Conservation (phyloP, 1,139 yeast species). For the Lodderomyces pseudojiufengensis region DNA sequence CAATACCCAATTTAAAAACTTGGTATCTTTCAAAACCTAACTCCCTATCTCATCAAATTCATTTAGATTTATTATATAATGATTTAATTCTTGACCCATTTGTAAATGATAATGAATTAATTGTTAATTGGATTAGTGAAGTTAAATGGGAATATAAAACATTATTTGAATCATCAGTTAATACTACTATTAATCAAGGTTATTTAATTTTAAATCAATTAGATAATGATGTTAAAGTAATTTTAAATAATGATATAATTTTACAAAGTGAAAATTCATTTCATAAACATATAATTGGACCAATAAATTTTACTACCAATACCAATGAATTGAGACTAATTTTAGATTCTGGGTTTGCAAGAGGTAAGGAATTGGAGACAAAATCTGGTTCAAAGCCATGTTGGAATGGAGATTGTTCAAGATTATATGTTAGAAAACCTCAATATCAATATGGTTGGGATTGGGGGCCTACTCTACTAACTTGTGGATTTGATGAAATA, state of each 20-base stretch:
- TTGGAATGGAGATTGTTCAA: slow-evolving; percentile 38
- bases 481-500: slow-evolving; percentile 42
- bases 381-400: slow-evolving; percentile 20
- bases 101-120: slow-evolving; percentile 33
- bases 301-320: slow-evolving; percentile 12
- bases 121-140: slow-evolving; percentile 47
- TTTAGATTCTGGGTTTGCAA: slow-evolving; percentile 21
- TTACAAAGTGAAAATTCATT: slow-evolving; percentile 39
- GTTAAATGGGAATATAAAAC: slow-evolving; percentile 38
- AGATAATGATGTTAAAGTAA: slow-evolving; percentile 42
- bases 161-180: slow-evolving; percentile 14
- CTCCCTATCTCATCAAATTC: slow-evolving; percentile 22
- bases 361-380: slow-evolving; percentile 20
- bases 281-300: slow-evolving; percentile 16
- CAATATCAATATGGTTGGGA: slow-evolving; percentile 60
- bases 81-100: slow-evolving; percentile 43
- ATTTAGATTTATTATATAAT: slow-evolving; percentile 34
- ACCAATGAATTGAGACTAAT: slow-evolving; percentile 19
- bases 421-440: slow-evolving; percentile 47
- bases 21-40: slow-evolving; percentile 9
- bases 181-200: slow-evolving; percentile 2
- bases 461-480: slow-evolving; percentile 50
- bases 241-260: slow-evolving; percentile 29
- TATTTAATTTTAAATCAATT: slow-evolving; percentile 38
- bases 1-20: background rate